Evolutionary conservation across 345 rosid genomes (phyloP), one percentile per base, ranked within the genome.

Genomic region (Crucihimalaya himalaica): DNA sequence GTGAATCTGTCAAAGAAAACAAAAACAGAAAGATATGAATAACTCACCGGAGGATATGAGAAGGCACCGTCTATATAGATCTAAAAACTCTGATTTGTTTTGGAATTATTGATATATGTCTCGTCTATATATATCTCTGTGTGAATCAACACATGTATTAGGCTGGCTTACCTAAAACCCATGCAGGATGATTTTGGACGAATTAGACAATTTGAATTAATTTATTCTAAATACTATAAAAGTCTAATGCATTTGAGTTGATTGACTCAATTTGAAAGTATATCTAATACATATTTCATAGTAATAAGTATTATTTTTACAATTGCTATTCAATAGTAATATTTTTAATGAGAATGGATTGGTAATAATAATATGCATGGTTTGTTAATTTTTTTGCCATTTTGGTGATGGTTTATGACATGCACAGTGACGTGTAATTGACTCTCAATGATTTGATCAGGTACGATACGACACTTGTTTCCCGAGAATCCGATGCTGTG

Each of bases 371-470:
- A n/a, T 45, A 19, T 56, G 63, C 34, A 23, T 51, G 71, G 37
- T 23, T 66, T 20, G 42, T 11, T 63, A 7, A 27, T 21, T 8
- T 8, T 3, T 40, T 5, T 23, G 2, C 19, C 6, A 9, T 5
- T 43, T 25, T 25, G 35, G n/a, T 18, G 14, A 23, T 47, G 28
- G 42, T 64, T 19, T 46, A 2, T 60, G 40, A 73, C 58, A 66
- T 57, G 61, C 45, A 67, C 34, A 12, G 19, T 75, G 74, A 52
- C 74, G 79, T 75, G 63, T 60, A 13, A 16, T 0, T 61, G 70
- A 75, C 70, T 75, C 70, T 75, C 79, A 68, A 68, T 40, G 19
- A 59, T 48, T 47, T 15, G 53, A 48, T 34, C 28, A 23, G 25
- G 25, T 2, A 23, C 23, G 0, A 19, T 20, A 23, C 1, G 61